phyloP scores from a whole-genome alignment of 1,139 yeast genomes.

The Geotrichum aggregatum region DNA sequence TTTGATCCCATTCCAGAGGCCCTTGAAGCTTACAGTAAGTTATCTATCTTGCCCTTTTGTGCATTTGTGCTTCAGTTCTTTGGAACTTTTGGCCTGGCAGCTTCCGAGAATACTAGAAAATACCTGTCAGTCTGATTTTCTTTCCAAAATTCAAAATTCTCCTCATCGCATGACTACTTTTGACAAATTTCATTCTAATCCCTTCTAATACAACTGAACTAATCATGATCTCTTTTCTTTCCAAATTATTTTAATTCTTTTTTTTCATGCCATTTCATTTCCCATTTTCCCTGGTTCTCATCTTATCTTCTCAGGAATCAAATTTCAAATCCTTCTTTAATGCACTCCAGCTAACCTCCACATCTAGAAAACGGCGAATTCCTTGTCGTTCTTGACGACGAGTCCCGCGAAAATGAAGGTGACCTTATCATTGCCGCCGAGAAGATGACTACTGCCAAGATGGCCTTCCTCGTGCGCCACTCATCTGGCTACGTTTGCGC shows the following conservation, averaged over 20 bases:
- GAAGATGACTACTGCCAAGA: slow-evolving; percentile 68
- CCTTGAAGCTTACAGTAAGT: slow-evolving; percentile 60
- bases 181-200: background rate
- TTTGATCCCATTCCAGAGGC: slow-evolving; percentile 70
- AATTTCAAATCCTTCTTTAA: too few relatives aligned
- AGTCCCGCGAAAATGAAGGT: slow-evolving; percentile 94
- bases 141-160: background rate
- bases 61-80: background rate
- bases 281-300: too few relatives aligned
- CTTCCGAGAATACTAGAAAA: too few relatives aligned
- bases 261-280: background rate
- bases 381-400: slow-evolving; percentile 92
- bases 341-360: too few relatives aligned
- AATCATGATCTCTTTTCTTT: slow-evolving; percentile 4
- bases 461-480: slow-evolving; percentile 91
- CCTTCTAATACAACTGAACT: too few relatives aligned
- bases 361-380: slow-evolving; percentile 84
- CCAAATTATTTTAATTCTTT: background rate
- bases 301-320: too few relatives aligned
- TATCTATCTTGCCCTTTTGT: background rate
- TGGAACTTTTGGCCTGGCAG: too few relatives aligned
- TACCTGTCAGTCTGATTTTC: background rate
- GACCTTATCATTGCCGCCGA: slow-evolving; percentile 92
- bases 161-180: background rate
- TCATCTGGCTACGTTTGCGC: slow-evolving; percentile 89